Conservation (phyloP, 1,284 basidiomycete genomes). For the Puccinia coronata region DNA sequence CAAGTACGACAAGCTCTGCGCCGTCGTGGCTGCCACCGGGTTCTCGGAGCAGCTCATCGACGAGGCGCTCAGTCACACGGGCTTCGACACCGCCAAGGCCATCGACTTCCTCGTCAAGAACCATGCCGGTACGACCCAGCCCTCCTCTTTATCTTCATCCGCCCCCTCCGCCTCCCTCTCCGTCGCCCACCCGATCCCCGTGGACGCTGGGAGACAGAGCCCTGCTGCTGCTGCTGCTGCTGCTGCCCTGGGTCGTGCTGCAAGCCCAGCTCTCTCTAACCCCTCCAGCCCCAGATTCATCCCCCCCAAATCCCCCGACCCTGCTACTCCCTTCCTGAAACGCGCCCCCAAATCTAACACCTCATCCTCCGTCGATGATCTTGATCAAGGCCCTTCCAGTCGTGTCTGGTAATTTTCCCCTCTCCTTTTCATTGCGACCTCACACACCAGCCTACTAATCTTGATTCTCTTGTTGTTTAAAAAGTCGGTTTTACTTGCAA, state of each 20-base stretch:
- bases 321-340: too few relatives aligned
- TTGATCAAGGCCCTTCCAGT: not conserved
- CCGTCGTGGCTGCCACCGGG: not conserved
- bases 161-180: not conserved
- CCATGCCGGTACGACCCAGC: not conserved
- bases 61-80: not conserved
- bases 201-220: too few relatives aligned
- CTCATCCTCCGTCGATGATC: not conserved
- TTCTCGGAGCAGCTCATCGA: not conserved
- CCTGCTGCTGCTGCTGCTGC: too few relatives aligned
- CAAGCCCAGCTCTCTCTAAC: not conserved
- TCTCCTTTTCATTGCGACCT: too few relatives aligned
- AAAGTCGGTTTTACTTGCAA: slow-evolving; percentile 46
- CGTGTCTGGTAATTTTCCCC: slow-evolving; percentile 9
- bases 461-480: not conserved
- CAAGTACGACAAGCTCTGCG: not conserved
- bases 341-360: not conserved
- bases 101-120: slow-evolving; percentile 3
- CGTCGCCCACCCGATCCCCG: not conserved
- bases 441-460: not conserved
- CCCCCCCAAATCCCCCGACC: not conserved
- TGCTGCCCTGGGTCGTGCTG: not conserved
- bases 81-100: not conserved
- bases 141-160: too few relatives aligned
- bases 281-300: not conserved